Base-by-base conservation (phyloP, 495 filamentous ascomycete species). In the Viridothelium virens region DNA sequence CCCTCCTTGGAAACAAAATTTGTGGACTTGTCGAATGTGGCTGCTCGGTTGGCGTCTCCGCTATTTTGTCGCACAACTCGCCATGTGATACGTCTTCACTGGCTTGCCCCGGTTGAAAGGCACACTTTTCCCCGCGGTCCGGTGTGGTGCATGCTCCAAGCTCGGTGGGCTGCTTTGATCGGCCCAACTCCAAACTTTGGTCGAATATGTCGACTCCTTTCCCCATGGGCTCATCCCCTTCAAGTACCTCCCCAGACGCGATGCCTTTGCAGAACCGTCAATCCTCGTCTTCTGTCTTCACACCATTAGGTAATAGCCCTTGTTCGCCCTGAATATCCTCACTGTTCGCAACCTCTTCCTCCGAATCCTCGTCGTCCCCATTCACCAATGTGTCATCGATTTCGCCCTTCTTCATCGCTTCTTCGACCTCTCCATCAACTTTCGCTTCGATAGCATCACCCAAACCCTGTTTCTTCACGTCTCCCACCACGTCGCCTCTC, bases 401-500 rank as follows among this genome's bases (percentile, higher is more conserved):
- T 59, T 59, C 53, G 10, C 53, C 53, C 14, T 31, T 59, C 31
- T 59, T 59, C 53, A 59, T 59, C 2, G 53, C 53, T 59, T 59
- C 53, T 36, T 59, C 53, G 31, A 59, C 53, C 5, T 59, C 53
- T 34, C 53, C 53, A 14, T 59, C 53, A 36, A 59, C 53, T 59
- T 59, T 59, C 9, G 31, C 53, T 6, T 59, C 53, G 18, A 59
- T 59, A 31, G 25, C 53, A 3, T 11, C 11, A 59, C 53, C 53
- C 25, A 59, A 36, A 36, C 53, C 53, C n/a, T 59, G 25, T 31
- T 59, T 33, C 53, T 59, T 59, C 25, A 59, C 53, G 31, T 59
- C 31, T 10, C 31, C 53, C 6, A 69, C 61, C 67, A 75, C 38
- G 66, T 70, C 76, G 61, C 74, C 75, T 47, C 78, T 77, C 56